Evolutionary conservation across 2,329 filamentous ascomycete genomes (phyloP).

Genomic region (Monilinia aucupariae): DNA sequence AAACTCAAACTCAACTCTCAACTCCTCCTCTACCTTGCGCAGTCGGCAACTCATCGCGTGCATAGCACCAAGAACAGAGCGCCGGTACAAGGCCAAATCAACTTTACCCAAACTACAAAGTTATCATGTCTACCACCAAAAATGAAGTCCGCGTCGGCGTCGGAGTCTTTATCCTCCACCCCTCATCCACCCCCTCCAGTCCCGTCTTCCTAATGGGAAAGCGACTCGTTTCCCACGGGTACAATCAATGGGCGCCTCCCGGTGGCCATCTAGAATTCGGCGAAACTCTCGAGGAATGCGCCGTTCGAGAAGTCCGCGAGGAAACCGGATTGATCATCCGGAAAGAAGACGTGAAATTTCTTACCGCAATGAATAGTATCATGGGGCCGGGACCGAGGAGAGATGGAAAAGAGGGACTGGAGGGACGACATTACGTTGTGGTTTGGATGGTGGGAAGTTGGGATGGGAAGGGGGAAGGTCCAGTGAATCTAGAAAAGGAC

Average conservation of each 20-base stretch:
- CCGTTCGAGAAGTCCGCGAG: conserved; percentile 61
- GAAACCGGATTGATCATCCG: conserved; percentile 60
- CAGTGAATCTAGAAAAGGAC: conserved; percentile 41
- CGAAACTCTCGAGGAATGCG: conserved; percentile 58
- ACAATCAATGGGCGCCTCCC: conserved; percentile 55
- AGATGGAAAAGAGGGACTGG: conserved; percentile 14
- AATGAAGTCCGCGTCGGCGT: conserved; percentile 18
- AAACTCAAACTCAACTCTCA: too few relatives aligned
- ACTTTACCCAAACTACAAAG: too few relatives aligned
- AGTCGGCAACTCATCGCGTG: too few relatives aligned
- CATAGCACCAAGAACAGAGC: not conserved
- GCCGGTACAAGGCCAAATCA: too few relatives aligned
- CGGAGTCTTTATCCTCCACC: conserved; percentile 23
- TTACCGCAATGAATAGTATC: conserved; percentile 62
- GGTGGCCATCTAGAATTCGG: conserved; percentile 71
- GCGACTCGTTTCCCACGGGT: conserved; percentile 36
- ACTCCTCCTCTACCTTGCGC: not conserved
- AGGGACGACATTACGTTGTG: conserved; percentile 66
- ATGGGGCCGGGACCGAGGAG: conserved; percentile 40
- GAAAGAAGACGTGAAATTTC: conserved; percentile 42
- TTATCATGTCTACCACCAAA: not conserved
- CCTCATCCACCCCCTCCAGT: conserved; percentile 2
- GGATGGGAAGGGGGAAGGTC: conserved; percentile 43
- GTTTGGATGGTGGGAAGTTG: conserved; percentile 57
- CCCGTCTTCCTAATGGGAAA: conserved; percentile 23